Conservation (phyloP, 2,329 filamentous ascomycete genomes). For the Verticillium tricorpus region DNA sequence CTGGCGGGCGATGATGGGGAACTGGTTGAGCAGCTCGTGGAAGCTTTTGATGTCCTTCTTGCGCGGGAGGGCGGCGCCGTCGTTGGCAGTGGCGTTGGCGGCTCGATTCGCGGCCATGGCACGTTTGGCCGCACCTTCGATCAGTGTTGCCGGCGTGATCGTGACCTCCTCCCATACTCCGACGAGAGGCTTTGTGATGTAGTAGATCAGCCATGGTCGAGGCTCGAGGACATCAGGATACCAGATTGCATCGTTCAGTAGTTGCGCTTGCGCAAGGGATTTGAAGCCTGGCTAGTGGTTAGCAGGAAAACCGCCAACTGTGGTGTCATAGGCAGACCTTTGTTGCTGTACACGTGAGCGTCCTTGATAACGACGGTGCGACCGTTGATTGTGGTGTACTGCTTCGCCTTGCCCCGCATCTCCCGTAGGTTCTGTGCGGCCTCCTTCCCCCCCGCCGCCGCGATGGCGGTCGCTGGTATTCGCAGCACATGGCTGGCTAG, state of each 20-base stretch:
- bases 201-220: conserved; percentile 94
- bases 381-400: conserved; percentile 89
- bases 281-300: conserved; percentile 69
- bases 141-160: conserved; percentile 62
- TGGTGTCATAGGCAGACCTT: conserved; percentile 54
- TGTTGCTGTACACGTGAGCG: conserved; percentile 88
- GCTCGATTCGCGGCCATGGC: conserved; percentile 30
- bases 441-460: conserved; percentile 51
- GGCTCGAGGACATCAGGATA: conserved; percentile 86
- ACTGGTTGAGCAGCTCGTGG: conserved; percentile 81
- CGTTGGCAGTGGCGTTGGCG: conserved; percentile 32
- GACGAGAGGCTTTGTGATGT: conserved; percentile 83
- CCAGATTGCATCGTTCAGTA: conserved; percentile 80
- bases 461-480: conserved; percentile 55
- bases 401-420: conserved; percentile 86
- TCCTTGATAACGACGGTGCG: conserved; percentile 94
- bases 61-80: conserved; percentile 45
- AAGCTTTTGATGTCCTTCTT: conserved; percentile 94
- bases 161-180: conserved; percentile 75
- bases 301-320: background rate
- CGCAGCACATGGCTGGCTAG: conserved; percentile 94
- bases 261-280: conserved; percentile 79
- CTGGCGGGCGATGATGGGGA: conserved; percentile 92
- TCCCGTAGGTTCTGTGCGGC: conserved; percentile 67
- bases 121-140: conserved; percentile 34